Evolutionary conservation across 805 yeast species (phyloP), one percentile per base, ranked within the genome.

Genomic region (Kurtzmaniella fragi): DNA sequence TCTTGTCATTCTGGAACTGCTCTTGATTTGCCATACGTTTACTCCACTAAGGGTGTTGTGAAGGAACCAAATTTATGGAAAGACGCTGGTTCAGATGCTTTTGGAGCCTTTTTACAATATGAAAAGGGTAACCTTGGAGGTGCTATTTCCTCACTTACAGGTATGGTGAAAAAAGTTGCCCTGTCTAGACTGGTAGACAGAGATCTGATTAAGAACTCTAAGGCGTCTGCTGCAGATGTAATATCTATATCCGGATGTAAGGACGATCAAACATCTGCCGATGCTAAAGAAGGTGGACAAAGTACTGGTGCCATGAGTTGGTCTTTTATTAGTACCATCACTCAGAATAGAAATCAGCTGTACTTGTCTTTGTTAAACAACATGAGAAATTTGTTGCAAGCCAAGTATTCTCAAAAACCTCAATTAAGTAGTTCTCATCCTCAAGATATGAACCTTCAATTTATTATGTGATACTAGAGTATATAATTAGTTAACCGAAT

Each of bases 1-100:
- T 60, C 66, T 11, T 64, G 70, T 44, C 70, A 64, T 44, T 63
- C 69, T 11, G 70, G 70, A 20, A 61, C 70, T 28, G 69, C 67
- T 0, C 53, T 64, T 40, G 70, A 64, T 46, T 52, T 64, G 40
- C 70, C 70, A 6, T 64, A 57, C 43, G 68, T 64, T 25, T 64
- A 64, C 44, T 57, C 63, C 16, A 64, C 70, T 23, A 64, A 63
- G 47, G 70, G 70, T n/a, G 53, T 63, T 14, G 56, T 64, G 28
- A 64, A 64, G 45, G 69, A 64, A 39, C 70, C 70, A 2, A 63
- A 56, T 44, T 46, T 62, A 33, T 47, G 49, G 44, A 63, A 64
- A 47, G 66, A 62, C 31, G 64, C 65, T 8, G 69, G 69, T n/a
- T 35, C 47, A 15, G 67, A 59, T 28, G 65, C 64, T 3, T 43